Evolutionary conservation across 257 asterid genomes (phyloP).

Genomic region (Solanum pimpinellifolium): DNA sequence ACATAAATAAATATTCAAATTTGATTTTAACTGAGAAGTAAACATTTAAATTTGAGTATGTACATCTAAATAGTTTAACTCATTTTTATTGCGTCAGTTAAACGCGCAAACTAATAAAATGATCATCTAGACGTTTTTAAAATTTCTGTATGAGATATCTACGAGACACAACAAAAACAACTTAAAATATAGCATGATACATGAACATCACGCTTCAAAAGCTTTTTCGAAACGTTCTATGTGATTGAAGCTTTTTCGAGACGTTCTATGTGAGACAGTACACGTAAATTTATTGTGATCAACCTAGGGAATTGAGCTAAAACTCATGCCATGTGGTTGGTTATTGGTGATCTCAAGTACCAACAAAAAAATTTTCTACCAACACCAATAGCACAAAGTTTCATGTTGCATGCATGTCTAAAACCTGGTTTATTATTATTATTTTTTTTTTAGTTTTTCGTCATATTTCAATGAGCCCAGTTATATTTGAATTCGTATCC

Average conservation of each 20-base stretch:
- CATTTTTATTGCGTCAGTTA: too few species aligned
- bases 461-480: accelerated
- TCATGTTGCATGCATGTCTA: neutral
- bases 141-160: too few species aligned
- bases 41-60: too few species aligned
- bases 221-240: too few species aligned
- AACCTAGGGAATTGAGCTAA: neutral
- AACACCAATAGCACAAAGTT: neutral
- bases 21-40: too few species aligned
- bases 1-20: neutral
- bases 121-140: neutral
- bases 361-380: neutral
- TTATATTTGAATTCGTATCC: neutral
- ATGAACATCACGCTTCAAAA: neutral
- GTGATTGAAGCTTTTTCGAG: too few species aligned
- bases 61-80: neutral
- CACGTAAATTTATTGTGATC: neutral
- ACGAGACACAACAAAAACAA: neutral
- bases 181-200: too few species aligned
- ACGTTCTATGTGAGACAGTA: too few species aligned
- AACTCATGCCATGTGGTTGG: neutral
- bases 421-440: neutral
- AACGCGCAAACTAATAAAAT: too few species aligned
- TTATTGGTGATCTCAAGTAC: neutral
- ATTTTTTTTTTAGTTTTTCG: neutral